Conservation (phyloP, 1,284 basidiomycete genomes). For the Naganishia cerealis region DNA sequence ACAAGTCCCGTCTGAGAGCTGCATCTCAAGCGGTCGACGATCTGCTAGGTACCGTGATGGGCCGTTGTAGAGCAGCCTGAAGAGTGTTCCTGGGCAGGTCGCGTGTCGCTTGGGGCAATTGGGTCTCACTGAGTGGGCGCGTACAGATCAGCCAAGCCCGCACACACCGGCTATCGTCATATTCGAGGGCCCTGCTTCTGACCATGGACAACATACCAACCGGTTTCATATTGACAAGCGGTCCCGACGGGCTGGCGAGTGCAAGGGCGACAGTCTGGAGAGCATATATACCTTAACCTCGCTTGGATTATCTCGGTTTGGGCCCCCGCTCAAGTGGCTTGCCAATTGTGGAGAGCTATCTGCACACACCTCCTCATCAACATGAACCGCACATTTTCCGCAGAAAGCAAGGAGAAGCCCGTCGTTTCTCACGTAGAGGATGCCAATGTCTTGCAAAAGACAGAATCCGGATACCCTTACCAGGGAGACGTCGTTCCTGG, state of each 20-base stretch:
- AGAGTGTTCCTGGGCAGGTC: neutral
- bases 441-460: slow-evolving; percentile 5
- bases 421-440: slow-evolving; percentile 24
- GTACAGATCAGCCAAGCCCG: neutral
- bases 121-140: neutral
- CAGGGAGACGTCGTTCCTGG: neutral
- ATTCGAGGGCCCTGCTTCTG: neutral
- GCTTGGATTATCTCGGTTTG: slow-evolving; percentile 20
- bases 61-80: neutral
- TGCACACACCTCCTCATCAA: slow-evolving; percentile 1
- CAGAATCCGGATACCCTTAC: slow-evolving; percentile 8
- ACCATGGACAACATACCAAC: neutral
- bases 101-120: neutral
- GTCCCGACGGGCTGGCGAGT: neutral
- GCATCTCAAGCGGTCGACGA: neutral
- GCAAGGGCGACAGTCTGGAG: neutral
- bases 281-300: slow-evolving; percentile 27
- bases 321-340: slow-evolving; percentile 12
- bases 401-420: slow-evolving; percentile 28
- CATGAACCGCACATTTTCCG: slow-evolving; percentile 19
- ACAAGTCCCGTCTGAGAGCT: neutral
- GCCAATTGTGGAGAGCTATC: neutral
- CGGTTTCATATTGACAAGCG: slow-evolving; percentile 6
- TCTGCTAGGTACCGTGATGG: neutral
- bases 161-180: neutral